A percentile compares a stretch with the other conserved stretches of the same genome.
These are phyloP conservation scores for Thermochaetoides dissita DNA, from an alignment of 2,329 filamentous ascomycete genomes.

Conservation along the genomic window DNA sequence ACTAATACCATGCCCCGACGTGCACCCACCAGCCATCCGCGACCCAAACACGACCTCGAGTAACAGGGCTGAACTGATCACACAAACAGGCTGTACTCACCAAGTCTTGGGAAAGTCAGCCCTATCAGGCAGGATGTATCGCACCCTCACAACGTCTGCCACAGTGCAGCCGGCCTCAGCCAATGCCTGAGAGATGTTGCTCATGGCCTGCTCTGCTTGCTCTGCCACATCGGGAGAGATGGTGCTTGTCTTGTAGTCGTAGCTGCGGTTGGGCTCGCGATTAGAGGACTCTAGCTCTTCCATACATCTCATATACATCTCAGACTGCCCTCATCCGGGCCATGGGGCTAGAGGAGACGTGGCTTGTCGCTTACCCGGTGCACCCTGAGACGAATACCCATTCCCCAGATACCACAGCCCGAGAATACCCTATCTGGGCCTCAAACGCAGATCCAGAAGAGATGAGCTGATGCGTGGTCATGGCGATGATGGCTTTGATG, in stretches of 20 bases:
- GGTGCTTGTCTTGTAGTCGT: conserved; percentile 33
- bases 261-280: conserved; percentile 20
- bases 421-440: conserved; percentile 38
- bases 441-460: conserved; percentile 39
- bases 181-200: conserved; percentile 33
- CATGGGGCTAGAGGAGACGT: background rate
- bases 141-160: conserved; percentile 35
- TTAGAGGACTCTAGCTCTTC: background rate
- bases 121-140: conserved; percentile 36
- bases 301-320: no score
- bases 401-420: conserved; percentile 36
- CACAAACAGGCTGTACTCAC: conserved; percentile 1
- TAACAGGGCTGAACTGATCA: background rate
- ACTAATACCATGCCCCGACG: conserved; percentile 55
- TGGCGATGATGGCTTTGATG: background rate
- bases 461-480: conserved; percentile 20
- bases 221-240: conserved; percentile 31
- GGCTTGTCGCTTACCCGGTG: conserved; percentile 28
- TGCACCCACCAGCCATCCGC: conserved; percentile 51
- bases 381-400: conserved; percentile 41
- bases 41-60: conserved; percentile 38
- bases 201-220: conserved; percentile 36
- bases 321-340: no score
- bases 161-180: conserved; percentile 28
- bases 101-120: conserved; percentile 34